A percentile compares a stretch with the other conserved stretches of the same genome.
phyloP scores from a whole-genome alignment of 257 asterid genomes.

The Leptodermis oblonga region DNA sequence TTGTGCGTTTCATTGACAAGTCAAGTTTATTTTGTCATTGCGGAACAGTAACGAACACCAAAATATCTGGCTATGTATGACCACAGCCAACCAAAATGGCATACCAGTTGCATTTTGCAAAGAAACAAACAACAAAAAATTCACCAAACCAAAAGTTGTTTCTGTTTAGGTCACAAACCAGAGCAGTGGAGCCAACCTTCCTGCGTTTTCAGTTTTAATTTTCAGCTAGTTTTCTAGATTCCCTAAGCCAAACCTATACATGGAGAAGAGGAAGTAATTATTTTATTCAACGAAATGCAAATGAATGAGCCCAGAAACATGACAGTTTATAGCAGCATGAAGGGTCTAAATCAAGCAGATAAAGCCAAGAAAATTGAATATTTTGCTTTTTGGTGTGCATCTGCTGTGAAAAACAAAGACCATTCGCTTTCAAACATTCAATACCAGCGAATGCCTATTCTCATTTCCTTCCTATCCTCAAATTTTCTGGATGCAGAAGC shows the following conservation, averaged over 20 bases:
- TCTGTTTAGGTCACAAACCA: neutral
- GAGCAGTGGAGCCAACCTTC: constrained; percentile 11
- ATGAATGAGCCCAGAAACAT: constrained; percentile 12
- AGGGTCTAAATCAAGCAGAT: constrained; percentile 23
- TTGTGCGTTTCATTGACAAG: too few species aligned
- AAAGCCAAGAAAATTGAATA: constrained; percentile 12
- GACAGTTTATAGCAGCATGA: constrained; percentile 11
- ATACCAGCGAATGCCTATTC: neutral
- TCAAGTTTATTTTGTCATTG: too few species aligned
- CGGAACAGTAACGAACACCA: too few species aligned
- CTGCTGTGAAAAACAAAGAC: neutral
- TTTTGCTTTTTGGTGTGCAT: constrained; percentile 4
- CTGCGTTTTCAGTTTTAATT: neutral
- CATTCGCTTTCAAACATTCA: constrained; percentile 11
- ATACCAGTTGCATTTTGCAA: neutral
- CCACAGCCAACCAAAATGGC: constrained; percentile 1
- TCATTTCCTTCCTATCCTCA: constrained; percentile 3
- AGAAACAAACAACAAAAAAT: constrained; percentile 1
- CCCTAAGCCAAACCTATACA: neutral
- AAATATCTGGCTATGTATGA: too few species aligned
- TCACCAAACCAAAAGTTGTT: constrained; percentile 2
- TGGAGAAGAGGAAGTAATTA: neutral
- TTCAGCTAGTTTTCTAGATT: neutral
- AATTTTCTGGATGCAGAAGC: constrained; percentile 9
- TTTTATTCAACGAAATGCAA: neutral